Base-by-base conservation (phyloP, 169 alveolate genomes). In the Plasmodium yoelii region DNA sequence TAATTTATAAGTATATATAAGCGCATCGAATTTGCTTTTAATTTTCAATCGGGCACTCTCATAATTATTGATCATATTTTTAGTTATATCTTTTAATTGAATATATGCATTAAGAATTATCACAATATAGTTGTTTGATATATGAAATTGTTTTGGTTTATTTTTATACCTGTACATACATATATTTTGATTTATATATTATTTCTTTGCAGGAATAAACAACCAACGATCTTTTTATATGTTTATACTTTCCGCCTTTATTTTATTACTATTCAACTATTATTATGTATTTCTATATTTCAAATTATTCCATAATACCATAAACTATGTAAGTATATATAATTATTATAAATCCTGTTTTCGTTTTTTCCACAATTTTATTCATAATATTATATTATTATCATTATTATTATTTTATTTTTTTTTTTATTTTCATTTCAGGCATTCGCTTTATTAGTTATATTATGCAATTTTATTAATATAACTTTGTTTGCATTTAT, bases 401-500 rank as follows among this genome's bases (percentile, higher is more conserved):
- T n/a, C n/a, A n/a, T n/a, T n/a, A n/a, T n/a, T n/a, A n/a, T n/a
- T n/a, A n/a, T n/a, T n/a, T n/a, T n/a, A n/a, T n/a, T n/a, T 34
- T 56, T 47, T 18, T 69, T 73, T 60, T 60, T 68, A 6, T 93
- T 93, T 86, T 90, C 71, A 15, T 47, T 28, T 46, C 57, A 82
- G 90, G 82, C 60, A 22, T 82, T 82, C 39, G 90, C 70, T 12
- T 59, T 56, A 63, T 28, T 82, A 6, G 82, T 82, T 22, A 26
- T 88, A 24, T 49, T 88, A 46, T 93, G 93, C 34, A 90, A 87
- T 49, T 59, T 84, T 57, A 92, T 74, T 42, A 95, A 95, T 87
- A 80, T 93, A 19, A 93, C 95, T 19, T 89, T 96, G 91, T 88
- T 93, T 77, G 87, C 88, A 51, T 96, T 96, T 67, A 96, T 91